Evolutionary conservation across 1,284 basidiomycete genomes (phyloP).

Genomic region (Sporisorium sorghi): DNA sequence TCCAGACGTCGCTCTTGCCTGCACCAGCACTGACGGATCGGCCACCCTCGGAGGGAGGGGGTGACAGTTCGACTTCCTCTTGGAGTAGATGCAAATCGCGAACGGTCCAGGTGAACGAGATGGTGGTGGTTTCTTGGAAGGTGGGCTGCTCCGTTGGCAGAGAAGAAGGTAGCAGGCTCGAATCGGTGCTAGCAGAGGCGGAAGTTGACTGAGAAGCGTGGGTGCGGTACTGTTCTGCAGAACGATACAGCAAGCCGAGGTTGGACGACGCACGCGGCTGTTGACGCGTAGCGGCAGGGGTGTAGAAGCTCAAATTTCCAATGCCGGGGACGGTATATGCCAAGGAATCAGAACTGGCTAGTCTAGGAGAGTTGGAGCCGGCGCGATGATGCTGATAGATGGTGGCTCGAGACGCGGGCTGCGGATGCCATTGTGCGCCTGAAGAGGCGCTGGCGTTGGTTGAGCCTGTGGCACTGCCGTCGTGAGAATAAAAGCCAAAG

Average conservation of each 20-base stretch:
- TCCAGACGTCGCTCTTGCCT: conserved; percentile 63
- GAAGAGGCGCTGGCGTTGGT: not conserved
- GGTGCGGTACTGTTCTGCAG: not conserved
- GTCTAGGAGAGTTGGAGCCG: not conserved
- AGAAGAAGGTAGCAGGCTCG: conserved; percentile 11
- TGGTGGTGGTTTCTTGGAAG: conserved; percentile 58
- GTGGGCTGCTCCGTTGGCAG: conserved; percentile 24
- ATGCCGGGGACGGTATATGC: conserved; percentile 8
- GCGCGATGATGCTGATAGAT: conserved; percentile 5
- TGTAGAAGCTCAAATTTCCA: conserved; percentile 17
- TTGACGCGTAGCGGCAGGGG: conserved; percentile 2
- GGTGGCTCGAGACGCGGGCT: not conserved
- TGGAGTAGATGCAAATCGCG: conserved; percentile 53
- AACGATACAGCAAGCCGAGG: conserved; percentile 2
- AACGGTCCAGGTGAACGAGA: conserved; percentile 63
- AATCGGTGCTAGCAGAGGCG: conserved; percentile 4
- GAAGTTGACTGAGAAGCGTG: not conserved
- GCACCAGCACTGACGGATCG: conserved; percentile 62
- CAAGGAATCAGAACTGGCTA: not conserved
- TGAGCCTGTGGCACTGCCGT: conserved; percentile 6
- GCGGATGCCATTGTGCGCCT: not conserved
- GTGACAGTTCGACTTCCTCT: conserved; percentile 59
- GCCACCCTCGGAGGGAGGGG: conserved; percentile 51
- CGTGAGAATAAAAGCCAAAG: conserved; percentile 49
- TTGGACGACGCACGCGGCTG: not conserved